Base-by-base conservation (phyloP, 257 asterid species). In the Nicotiana undulata region DNA sequence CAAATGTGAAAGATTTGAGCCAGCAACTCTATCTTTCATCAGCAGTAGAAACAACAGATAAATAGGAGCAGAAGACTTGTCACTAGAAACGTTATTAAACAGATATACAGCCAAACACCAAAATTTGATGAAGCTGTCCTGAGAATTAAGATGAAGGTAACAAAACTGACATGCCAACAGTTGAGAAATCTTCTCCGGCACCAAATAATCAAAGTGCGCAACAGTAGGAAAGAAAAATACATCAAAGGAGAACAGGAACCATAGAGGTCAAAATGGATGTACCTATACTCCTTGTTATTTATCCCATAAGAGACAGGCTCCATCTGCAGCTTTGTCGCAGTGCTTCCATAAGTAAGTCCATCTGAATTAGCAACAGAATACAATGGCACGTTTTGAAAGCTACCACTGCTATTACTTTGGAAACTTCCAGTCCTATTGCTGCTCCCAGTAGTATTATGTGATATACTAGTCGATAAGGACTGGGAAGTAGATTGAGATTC, bases 401-500 rank as follows among this genome's bases (percentile, higher is more conserved):
- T 90, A 85, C 94, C 90, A 49, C 61, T 74, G 58, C 92, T 90
- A 87, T 88, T 85, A 80, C 85, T 86, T 80, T 81, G 89, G 85
- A 81, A 86, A 88, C 81, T 89, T 83, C 90, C 90, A 75, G 84
- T 83, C 44, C 81, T 87, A 84, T 81, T 87, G 84, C 89, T 82
- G 82, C 89, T 83, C 81, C 90, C 96, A 88, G 90, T 84, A 86
- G 92, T 75, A 63, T 86, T 34, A 87, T 89, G 92, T 6, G 98
- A 83, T 82, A 85, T 82, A 29, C 89, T 89, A 88, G 99, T 86
- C 59, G 95, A 88, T 85, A 86, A 82, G 58, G 98, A 86, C 92
- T 89, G 98, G 83, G 94, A 85, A 83, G 90, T 87, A 76, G 97
- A 79, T 85, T 93, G 97, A 87, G 98, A 90, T 95, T 95, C 99